Percentiles rank a stretch among this genome's conserved stretches.
Evolutionary conservation across 164 flowering plant species (phyloP).

Genomic region (Kalanchoe fedtschenkoi): DNA sequence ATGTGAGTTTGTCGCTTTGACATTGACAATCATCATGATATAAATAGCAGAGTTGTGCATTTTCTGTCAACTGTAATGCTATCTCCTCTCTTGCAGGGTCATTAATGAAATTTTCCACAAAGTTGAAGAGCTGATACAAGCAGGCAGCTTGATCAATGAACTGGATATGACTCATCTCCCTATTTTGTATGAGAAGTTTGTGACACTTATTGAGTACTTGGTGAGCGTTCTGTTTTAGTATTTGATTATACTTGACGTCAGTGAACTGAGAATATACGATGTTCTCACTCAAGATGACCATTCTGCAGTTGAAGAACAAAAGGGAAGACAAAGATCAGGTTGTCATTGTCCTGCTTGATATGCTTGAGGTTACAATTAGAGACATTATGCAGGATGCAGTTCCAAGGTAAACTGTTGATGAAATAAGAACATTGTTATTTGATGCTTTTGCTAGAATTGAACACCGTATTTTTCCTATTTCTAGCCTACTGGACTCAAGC

Average conservation of each 20-base stretch:
- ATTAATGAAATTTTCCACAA: slow-evolving; percentile 43
- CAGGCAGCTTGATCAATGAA: slow-evolving; percentile 31
- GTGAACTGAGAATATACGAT: not conserved
- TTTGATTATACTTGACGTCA: not conserved
- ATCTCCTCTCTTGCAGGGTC: slow-evolving; percentile 36
- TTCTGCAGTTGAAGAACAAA: slow-evolving; percentile 45
- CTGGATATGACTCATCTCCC: slow-evolving; percentile 73
- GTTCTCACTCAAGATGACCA: not conserved
- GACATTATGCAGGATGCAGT: slow-evolving; percentile 77
- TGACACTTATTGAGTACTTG: slow-evolving; percentile 51
- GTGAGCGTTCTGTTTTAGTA: slow-evolving; percentile 20
- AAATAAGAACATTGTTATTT: not conserved
- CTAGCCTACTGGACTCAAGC: slow-evolving; percentile 57
- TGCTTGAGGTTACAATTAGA: slow-evolving; percentile 77
- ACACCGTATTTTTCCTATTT: not conserved
- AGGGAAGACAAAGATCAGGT: slow-evolving; percentile 55
- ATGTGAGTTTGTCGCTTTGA: slow-evolving; percentile 38
- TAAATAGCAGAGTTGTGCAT: not conserved
- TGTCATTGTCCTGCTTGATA: slow-evolving; percentile 75
- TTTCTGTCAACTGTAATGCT: not conserved
- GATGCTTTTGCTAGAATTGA: not conserved
- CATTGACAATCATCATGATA: too few relatives aligned
- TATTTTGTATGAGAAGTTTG: slow-evolving; percentile 47
- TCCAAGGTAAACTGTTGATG: slow-evolving; percentile 29
- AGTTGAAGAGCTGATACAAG: slow-evolving; percentile 47